Conservation (phyloP, 257 asterid genomes). For the Solanum pinnatisectum region DNA sequence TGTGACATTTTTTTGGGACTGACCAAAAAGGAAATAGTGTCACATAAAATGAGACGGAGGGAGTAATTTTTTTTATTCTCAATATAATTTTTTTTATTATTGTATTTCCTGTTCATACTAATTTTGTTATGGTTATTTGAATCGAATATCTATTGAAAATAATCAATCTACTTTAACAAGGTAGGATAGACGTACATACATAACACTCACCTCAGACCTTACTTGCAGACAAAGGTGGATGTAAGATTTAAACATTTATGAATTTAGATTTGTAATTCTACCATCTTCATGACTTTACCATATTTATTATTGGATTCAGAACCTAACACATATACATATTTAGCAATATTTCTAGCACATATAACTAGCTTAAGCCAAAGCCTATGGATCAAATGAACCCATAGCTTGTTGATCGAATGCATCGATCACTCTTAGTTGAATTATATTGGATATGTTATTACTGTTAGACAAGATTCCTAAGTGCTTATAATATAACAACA, state of each 20-base stretch:
- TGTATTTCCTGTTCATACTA: background rate
- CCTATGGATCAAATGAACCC: background rate
- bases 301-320: background rate
- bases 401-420: background rate
- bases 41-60: too few species aligned
- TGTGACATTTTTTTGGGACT: too few species aligned
- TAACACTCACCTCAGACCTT: accelerated
- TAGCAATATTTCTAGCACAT: background rate
- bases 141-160: background rate
- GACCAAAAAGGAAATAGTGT: too few species aligned
- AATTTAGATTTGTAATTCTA: too few species aligned
- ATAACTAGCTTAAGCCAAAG: background rate
- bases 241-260: too few species aligned
- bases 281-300: background rate
- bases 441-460: background rate
- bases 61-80: too few species aligned
- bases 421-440: background rate
- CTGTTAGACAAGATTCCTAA: background rate
- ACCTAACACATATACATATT: background rate
- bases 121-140: background rate
- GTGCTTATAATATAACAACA: background rate
- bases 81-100: too few species aligned
- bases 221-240: background rate
- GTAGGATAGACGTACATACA: too few species aligned
- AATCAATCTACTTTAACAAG: background rate